Base-by-base conservation (phyloP, 768 basidiomycete genomes). In the Trametes cinnabarina region DNA sequence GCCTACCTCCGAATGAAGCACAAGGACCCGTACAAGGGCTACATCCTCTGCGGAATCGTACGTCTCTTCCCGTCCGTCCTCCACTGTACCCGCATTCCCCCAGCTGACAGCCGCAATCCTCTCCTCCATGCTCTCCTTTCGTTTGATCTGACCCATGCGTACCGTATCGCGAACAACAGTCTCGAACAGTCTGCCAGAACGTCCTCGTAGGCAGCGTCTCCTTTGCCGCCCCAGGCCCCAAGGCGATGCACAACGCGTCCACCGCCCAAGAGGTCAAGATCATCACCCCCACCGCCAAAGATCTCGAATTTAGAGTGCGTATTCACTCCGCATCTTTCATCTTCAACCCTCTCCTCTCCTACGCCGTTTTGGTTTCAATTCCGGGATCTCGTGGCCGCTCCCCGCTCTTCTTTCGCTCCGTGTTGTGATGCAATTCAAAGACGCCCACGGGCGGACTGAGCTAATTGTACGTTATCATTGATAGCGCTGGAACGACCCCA, bases 261-360 rank as follows among this genome's bases (percentile, higher is more conserved):
- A 92, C 90, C 0, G 90, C 90, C 0, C 88, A 90, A 71, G 90
- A 92, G 72, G 83, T 92, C 60, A 83, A 83, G 19, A 83, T 92
- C 28, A 80, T 91, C 51, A 83, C 87, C 1, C 87, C 88, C 1
- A 67, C 66, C 12, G 72, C 73, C 9, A 65, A 65, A 12, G 72
- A 75, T 58, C 72, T 76, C 25, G 71, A 75, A 57, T 75, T 74
- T 52, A 64, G 74, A 42, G 74, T 75, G 49, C 52, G 71, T 58
- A 23, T 26, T 17, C 25, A 34, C 73, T 46, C 23, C 25, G 5
- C 11, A 32, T 32, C 30, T 32, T 12, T 7, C 30, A 32, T n/a
- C 30, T 32, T 32, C 12, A 32, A 32, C 30, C 30, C 30, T 32
- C 12, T 32, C 30, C 50, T 37, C 71, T 10, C 20, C 41, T 25